phyloP scores from a whole-genome alignment of 1,284 basidiomycete species.

The Moniliophthora roreri region DNA sequence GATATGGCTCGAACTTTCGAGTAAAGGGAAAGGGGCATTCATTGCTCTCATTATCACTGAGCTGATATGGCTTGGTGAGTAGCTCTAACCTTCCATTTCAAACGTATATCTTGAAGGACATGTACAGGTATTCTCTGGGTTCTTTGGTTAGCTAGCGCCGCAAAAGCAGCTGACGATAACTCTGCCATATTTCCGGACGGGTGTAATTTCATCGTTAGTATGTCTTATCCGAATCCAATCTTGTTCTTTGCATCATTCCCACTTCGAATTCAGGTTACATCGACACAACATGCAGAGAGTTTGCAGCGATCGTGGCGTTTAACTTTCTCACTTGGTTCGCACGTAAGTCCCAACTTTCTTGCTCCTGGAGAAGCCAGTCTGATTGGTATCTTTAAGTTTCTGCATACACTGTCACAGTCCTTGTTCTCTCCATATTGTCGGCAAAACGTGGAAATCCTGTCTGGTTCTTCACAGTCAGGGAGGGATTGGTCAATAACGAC shows the following conservation, averaged over 20 bases:
- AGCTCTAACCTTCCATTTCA: not conserved
- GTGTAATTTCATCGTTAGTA: conserved; percentile 21
- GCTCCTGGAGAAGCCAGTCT: no score
- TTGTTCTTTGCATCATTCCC: not conserved
- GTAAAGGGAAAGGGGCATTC: conserved; percentile 42
- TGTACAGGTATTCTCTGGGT: conserved; percentile 50
- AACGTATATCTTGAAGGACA: not conserved
- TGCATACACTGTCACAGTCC: conserved; percentile 14
- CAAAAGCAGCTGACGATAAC: conserved; percentile 29
- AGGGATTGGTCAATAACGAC: not conserved
- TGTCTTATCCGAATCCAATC: conserved; percentile 8
- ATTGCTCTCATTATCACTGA: conserved; percentile 45
- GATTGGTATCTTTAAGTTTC: conserved; percentile 8
- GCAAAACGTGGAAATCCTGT: not conserved
- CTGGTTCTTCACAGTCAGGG: not conserved
- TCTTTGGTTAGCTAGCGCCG: conserved; percentile 55
- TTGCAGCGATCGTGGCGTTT: conserved; percentile 49
- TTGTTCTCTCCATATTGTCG: conserved; percentile 13
- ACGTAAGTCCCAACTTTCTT: conserved; percentile 32
- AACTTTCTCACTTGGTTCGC: conserved; percentile 51
- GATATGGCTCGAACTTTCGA: conserved; percentile 37
- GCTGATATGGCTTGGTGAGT: conserved; percentile 40
- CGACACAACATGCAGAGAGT: conserved; percentile 41
- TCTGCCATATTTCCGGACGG: conserved; percentile 21
- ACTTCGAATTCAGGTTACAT: conserved; percentile 15